Percentiles rank a stretch among this genome's conserved stretches.
Conservation (phyloP, 768 basidiomycete genomes). For the Pholiota microspora region DNA sequence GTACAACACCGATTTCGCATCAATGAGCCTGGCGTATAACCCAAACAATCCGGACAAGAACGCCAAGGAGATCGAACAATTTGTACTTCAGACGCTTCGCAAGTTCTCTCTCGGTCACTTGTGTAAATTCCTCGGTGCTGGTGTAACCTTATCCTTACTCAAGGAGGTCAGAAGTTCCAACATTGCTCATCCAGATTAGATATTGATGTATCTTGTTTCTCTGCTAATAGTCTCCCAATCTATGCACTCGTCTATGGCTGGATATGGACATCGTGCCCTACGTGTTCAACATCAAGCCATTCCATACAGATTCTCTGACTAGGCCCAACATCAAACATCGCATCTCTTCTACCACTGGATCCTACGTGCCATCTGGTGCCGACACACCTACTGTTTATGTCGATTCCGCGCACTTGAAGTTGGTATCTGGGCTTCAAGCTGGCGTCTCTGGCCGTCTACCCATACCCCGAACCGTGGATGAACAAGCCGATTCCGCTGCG, state of each 20-base stretch:
- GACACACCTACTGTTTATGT: conserved; percentile 75
- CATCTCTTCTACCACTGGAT: conserved; percentile 76
- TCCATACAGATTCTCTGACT: conserved; percentile 76
- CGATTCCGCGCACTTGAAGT: conserved; percentile 52
- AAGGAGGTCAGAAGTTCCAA: conserved; percentile 44
- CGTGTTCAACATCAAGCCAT: conserved; percentile 84
- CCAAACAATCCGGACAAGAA: conserved; percentile 51
- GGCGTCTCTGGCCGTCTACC: conserved; percentile 59
- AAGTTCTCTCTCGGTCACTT: conserved; percentile 75
- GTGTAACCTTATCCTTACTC: conserved; percentile 69
- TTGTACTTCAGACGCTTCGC: conserved; percentile 62
- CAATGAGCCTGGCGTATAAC: conserved; percentile 51
- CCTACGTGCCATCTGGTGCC: conserved; percentile 72
- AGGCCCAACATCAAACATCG: conserved; percentile 81
- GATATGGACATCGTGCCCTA: conserved; percentile 82
- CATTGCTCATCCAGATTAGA: conserved; percentile 16
- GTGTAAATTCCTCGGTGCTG: conserved; percentile 85
- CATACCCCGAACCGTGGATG: conserved; percentile 74
- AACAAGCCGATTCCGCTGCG: conserved; percentile 84
- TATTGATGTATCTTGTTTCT: conserved; percentile 18
- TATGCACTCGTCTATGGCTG: conserved; percentile 85
- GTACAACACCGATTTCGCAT: conserved; percentile 78
- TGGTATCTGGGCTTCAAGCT: conserved; percentile 38
- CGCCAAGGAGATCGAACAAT: conserved; percentile 58
- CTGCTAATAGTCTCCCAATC: conserved; percentile 74